Base-by-base conservation (phyloP, 768 basidiomycete species). In the Favolaschia claudopus region DNA sequence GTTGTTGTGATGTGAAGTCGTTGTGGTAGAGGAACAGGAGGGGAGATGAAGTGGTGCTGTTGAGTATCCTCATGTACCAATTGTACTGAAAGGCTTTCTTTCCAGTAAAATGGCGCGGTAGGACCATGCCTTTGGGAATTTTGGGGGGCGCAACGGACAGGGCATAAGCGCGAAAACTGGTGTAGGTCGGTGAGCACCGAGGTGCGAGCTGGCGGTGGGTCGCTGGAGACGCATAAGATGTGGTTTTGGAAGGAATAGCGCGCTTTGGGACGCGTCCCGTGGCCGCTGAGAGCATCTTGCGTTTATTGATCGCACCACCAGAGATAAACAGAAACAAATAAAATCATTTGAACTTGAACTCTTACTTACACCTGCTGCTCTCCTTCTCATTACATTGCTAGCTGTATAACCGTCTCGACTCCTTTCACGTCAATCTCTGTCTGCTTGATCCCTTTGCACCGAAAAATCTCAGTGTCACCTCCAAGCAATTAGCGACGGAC, bases 71-170 rank as follows among this genome's bases (percentile, higher is more conserved):
- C 55, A 82, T 79, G 80, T 95, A 95, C 75, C 89, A 88, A 76
- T 86, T 82, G 77, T 88, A 93, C 71, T 93, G 87, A 74, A 85
- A 88, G 2, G 87, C 80, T 73, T 96, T 97, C 72, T 91, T 89
- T 70, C 86, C 85, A 47, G 82, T 82, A 71, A 93, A 95, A 58
- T 85, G 79, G 38, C 95, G 90, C 0, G 87, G 85, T 25, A 74
- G 72, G 29, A 76, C 74, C 68, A 87, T 88, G 4, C 84, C 76
- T 5, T 82, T 79, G 37, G 85, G 80, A 31, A 80, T 69, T 60
- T 81, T 75, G 31, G 86, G 78, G 4, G 81, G 77, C 36, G 78
- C 74, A 39, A 89, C 72, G 6, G 86, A 86, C 60, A 91, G 79
- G 52, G 81, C 86, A 76, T 88, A 88, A 31, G 37, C 13, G 27